Conservation (phyloP, 2,329 filamentous ascomycete species). For the Allantophomopsis cytisporea region DNA sequence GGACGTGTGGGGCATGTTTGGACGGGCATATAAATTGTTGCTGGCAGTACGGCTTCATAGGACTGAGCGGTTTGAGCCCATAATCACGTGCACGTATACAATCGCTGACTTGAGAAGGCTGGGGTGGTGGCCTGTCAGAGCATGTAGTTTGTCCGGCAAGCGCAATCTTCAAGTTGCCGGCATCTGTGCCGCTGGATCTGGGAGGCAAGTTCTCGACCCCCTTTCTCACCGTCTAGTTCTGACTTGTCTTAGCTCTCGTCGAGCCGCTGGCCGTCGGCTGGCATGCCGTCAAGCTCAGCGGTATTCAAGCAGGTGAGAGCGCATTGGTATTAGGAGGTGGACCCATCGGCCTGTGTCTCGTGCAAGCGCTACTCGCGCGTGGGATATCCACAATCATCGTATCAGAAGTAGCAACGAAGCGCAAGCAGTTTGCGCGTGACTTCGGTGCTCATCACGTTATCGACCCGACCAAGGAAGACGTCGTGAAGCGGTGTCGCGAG, state of each 20-base stretch:
- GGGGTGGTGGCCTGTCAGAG: constrained; percentile 41
- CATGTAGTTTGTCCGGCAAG: constrained; percentile 34
- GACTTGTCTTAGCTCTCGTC: constrained; percentile 30
- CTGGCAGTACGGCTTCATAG: constrained; percentile 37
- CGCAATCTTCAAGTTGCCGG: constrained; percentile 34
- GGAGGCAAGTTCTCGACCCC: constrained; percentile 10
- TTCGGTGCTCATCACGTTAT: constrained; percentile 42
- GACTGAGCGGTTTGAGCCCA: constrained; percentile 15
- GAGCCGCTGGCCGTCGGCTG: constrained; percentile 51
- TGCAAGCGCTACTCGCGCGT: constrained; percentile 40
- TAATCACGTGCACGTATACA: too few species aligned
- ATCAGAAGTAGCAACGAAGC: constrained; percentile 34
- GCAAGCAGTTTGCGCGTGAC: constrained; percentile 34
- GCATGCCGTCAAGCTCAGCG: constrained; percentile 41
- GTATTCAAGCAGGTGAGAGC: constrained; percentile 28
- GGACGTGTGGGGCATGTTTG: constrained; percentile 38
- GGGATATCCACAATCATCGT: constrained; percentile 41
- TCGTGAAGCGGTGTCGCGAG: constrained; percentile 28
- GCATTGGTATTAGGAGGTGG: constrained; percentile 46
- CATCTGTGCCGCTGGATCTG: constrained; percentile 34
- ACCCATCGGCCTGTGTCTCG: constrained; percentile 45
- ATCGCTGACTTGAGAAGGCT: constrained; percentile 2
- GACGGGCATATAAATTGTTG: constrained; percentile 42
- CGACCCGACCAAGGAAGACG: constrained; percentile 34
- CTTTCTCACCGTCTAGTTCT: too few species aligned